Percentiles rank a stretch among this genome's conserved stretches.
Evolutionary conservation across 2,329 filamentous ascomycete genomes (phyloP).

Genomic region (Zopfia rhizophila): DNA sequence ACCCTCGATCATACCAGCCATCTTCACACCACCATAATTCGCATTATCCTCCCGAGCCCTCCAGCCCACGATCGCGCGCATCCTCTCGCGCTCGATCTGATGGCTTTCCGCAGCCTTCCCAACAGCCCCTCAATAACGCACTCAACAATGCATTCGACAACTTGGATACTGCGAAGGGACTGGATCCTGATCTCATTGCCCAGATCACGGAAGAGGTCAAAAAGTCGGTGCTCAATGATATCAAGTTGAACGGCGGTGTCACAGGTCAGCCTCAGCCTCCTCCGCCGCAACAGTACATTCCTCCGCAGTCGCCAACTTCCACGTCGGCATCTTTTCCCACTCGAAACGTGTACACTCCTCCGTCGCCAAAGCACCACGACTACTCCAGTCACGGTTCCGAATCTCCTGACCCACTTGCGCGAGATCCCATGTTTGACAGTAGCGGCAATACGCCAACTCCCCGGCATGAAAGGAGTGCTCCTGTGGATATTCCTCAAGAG

Average conservation of each 20-base stretch:
- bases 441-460: slow-evolving; percentile 42
- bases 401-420: slow-evolving; percentile 48
- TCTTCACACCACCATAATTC: slow-evolving; percentile 38
- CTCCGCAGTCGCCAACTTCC: slow-evolving; percentile 56
- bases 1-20: slow-evolving; percentile 27
- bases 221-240: slow-evolving; percentile 54
- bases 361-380: slow-evolving; percentile 59
- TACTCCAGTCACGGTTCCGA: slow-evolving; percentile 40
- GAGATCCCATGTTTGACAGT: slow-evolving; percentile 44
- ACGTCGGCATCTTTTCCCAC: slow-evolving; percentile 60
- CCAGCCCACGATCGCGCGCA: slow-evolving; percentile 37
- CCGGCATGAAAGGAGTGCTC: slow-evolving; percentile 35
- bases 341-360: slow-evolving; percentile 64
- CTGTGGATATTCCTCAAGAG: slow-evolving; percentile 38
- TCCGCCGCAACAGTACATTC: slow-evolving; percentile 47
- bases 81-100: slow-evolving; percentile 47
- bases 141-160: slow-evolving; percentile 66
- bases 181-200: slow-evolving; percentile 70
- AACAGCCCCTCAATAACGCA: slow-evolving; percentile 65
- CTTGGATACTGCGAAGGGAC: slow-evolving; percentile 58
- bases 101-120: slow-evolving; percentile 49
- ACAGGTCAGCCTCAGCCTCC: slow-evolving; percentile 42
- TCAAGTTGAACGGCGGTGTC: slow-evolving; percentile 57
- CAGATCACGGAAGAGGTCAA: slow-evolving; percentile 70
- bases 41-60: slow-evolving; percentile 32